Evolutionary conservation across 345 rosid species (phyloP).

Genomic region (Syzygium aromaticum): DNA sequence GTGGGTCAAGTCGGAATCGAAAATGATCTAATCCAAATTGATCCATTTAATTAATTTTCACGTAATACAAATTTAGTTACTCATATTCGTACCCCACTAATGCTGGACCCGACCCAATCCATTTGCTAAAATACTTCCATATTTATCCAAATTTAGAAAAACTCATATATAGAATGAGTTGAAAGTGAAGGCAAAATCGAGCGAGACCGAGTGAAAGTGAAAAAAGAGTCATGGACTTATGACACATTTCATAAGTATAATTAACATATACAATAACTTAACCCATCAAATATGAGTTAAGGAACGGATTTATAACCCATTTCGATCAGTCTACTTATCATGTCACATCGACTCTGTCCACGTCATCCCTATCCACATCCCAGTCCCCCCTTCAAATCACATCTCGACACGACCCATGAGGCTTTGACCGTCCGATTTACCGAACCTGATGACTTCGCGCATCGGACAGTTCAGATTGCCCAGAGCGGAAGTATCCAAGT

Average conservation of each 20-base stretch:
- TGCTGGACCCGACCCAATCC: accelerated
- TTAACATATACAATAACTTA: neutral
- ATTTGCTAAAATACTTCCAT: neutral
- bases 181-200: neutral
- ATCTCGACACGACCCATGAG: neutral
- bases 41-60: neutral
- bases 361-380: neutral
- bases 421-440: neutral
- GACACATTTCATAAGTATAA: no score
- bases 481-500: neutral
- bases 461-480: neutral
- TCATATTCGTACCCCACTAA: no score
- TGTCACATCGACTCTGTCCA: neutral
- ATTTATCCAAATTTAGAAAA: neutral
- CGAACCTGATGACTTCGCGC: neutral
- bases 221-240: no score
- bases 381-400: neutral
- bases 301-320: neutral
- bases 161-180: neutral
- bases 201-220: no score
- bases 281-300: neutral
- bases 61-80: no score
- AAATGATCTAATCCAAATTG: neutral
- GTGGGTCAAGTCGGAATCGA: neutral
- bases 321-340: no score